Evolutionary conservation across 495 filamentous ascomycete species (phyloP).

Genomic region (Aspergillus ostianus): DNA sequence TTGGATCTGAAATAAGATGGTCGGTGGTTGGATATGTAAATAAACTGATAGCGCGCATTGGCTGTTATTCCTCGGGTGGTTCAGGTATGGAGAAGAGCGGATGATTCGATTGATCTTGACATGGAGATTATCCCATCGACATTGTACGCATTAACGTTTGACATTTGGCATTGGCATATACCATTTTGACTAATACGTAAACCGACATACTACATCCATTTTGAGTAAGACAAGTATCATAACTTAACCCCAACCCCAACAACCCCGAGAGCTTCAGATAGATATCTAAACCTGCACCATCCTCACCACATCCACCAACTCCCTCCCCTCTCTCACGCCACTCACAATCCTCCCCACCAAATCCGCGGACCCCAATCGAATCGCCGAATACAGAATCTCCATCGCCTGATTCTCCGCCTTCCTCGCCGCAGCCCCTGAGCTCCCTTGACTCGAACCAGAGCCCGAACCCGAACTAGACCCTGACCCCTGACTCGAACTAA

Average conservation of each 20-base stretch:
- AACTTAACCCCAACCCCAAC: no score
- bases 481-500: background rate
- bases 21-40: conserved; percentile 9
- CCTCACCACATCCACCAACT: conserved; percentile 8
- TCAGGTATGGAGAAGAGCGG: background rate
- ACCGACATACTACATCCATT: no score
- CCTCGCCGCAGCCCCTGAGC: background rate
- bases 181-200: background rate
- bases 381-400: conserved; percentile 18
- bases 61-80: background rate
- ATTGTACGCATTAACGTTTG: background rate
- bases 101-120: background rate
- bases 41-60: conserved; percentile 18
- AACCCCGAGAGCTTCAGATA: no score
- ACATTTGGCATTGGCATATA: no score
- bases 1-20: conserved; percentile 1
- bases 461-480: no score
- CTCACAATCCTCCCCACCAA: conserved; percentile 11
- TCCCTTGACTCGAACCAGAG: background rate
- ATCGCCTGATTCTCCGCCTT: conserved; percentile 10
- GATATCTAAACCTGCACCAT: conserved; percentile 4
- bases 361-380: conserved; percentile 13
- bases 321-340: conserved; percentile 11
- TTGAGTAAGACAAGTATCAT: no score
- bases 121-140: background rate